Evolutionary conservation across 345 rosid species (phyloP).

Genomic region (Gossypium raimondii): DNA sequence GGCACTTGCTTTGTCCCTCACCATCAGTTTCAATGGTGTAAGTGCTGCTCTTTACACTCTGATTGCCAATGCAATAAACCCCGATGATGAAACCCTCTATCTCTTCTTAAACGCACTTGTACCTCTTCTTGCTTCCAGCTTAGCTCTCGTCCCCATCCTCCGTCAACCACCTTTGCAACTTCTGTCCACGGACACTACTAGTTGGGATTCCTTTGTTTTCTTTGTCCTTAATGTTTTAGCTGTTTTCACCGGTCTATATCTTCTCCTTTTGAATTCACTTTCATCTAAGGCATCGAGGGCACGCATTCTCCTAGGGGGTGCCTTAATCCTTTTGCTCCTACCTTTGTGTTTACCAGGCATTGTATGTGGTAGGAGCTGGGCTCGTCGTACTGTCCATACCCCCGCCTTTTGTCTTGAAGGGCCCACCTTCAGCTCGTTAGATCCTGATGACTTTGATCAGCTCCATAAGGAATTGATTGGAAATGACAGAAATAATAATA

Average conservation of each 20-base stretch:
- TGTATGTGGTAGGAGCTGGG: conserved; percentile 50
- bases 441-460: conserved; percentile 42
- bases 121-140: conserved; percentile 45
- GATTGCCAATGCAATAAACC: conserved; percentile 52
- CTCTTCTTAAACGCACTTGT: conserved; percentile 55
- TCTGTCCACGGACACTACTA: conserved; percentile 25
- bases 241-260: conserved; percentile 59
- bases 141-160: conserved; percentile 55
- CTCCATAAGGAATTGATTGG: conserved; percentile 42
- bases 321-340: conserved; percentile 40
- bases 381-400: conserved; percentile 20
- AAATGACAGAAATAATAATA: conserved; percentile 12
- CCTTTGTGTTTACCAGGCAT: conserved; percentile 65
- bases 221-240: conserved; percentile 50
- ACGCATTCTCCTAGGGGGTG: conserved; percentile 47
- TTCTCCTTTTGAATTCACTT: conserved; percentile 49
- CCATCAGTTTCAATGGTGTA: conserved; percentile 70
- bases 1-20: conserved; percentile 66
- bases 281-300: conserved; percentile 35
- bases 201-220: conserved; percentile 46
- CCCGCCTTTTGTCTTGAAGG: conserved; percentile 16
- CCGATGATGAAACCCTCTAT: conserved; percentile 39
- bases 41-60: conserved; percentile 74
- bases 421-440: conserved; percentile 41
- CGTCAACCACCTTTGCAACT: conserved; percentile 38